phyloP scores from a whole-genome alignment of 1,139 yeast genomes.

The Scheffersomyces lignicola region DNA sequence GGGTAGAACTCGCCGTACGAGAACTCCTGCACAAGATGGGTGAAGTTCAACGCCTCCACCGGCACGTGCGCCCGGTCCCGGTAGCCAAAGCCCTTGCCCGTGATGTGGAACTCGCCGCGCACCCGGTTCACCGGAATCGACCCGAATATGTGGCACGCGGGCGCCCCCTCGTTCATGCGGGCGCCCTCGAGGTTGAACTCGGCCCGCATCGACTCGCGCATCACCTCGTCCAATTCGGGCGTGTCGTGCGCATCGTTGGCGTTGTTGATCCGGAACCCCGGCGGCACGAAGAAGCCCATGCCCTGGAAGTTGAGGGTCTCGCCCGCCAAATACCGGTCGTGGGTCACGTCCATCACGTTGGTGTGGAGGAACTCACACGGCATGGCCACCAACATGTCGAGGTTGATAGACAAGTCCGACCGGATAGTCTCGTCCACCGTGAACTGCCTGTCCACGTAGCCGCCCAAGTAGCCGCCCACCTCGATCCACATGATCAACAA shows the following conservation, averaged over 20 bases:
- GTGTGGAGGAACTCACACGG: constrained; percentile 79
- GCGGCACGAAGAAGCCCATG: constrained; percentile 54
- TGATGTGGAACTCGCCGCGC: constrained; percentile 80
- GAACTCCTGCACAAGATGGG: constrained; percentile 83
- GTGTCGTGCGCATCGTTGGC: constrained; percentile 52
- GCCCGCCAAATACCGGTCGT: constrained; percentile 75
- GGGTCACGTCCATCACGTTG: constrained; percentile 74
- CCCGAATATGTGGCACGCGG: constrained; percentile 90
- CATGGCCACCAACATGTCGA: constrained; percentile 81
- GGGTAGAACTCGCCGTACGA: constrained; percentile 94
- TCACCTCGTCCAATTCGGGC: constrained; percentile 65
- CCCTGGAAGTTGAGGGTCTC: constrained; percentile 74
- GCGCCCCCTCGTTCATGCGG: constrained; percentile 50
- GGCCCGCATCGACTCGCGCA: constrained; percentile 65
- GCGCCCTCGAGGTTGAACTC: constrained; percentile 51
- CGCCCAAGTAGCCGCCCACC: constrained; percentile 82
- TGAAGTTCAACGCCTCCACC: constrained; percentile 60
- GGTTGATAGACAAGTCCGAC: constrained; percentile 63
- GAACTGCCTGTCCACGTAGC: constrained; percentile 76
- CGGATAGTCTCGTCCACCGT: constrained; percentile 65
- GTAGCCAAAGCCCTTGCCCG: constrained; percentile 72
- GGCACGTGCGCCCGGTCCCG: constrained; percentile 46
- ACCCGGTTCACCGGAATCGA: constrained; percentile 85
- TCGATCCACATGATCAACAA: constrained; percentile 82
- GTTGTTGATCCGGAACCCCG: constrained; percentile 40